These are phyloP conservation scores for Salix exigua DNA, from an alignment of 345 rosid genomes.

Conservation along the genomic window DNA sequence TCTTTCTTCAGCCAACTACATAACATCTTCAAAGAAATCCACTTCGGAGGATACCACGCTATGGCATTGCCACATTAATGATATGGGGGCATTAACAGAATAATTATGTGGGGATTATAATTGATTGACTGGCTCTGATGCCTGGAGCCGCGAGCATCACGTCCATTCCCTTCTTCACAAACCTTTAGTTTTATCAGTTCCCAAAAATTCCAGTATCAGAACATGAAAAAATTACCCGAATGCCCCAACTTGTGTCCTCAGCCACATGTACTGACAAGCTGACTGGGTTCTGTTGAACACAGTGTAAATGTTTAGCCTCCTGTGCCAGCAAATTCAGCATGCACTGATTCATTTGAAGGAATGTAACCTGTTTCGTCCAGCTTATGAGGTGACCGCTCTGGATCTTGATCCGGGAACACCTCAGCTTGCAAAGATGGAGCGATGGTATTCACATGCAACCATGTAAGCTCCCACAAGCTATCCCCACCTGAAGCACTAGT, in stretches of 20 bases:
- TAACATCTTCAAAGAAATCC: conserved; percentile 10
- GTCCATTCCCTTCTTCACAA: not conserved
- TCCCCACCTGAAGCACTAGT: conserved; percentile 90
- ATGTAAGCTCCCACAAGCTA: conserved; percentile 94
- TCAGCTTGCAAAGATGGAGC: conserved; percentile 73
- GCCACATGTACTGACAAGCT: conserved; percentile 18
- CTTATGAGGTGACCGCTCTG: conserved; percentile 28
- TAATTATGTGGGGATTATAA: not conserved
- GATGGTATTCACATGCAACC: conserved; percentile 90
- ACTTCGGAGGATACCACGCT: not conserved
- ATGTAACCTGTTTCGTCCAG: conserved; percentile 27
- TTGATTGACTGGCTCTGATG: not conserved
- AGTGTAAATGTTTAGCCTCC: conserved; percentile 18
- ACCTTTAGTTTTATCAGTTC: conserved; percentile 2
- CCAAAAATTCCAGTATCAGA: not conserved
- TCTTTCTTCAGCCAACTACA: not conserved
- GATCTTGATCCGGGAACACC: conserved; percentile 75
- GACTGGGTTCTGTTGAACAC: not conserved
- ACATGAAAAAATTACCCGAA: not conserved
- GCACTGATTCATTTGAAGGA: conserved; percentile 39
- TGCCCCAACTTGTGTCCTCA: not conserved
- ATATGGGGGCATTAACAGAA: not conserved
- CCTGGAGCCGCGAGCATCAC: not conserved
- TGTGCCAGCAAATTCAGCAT: conserved; percentile 33
- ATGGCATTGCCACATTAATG: not conserved